Conservation (phyloP, 2,329 filamentous ascomycete species). For the Endothia cerciana region DNA sequence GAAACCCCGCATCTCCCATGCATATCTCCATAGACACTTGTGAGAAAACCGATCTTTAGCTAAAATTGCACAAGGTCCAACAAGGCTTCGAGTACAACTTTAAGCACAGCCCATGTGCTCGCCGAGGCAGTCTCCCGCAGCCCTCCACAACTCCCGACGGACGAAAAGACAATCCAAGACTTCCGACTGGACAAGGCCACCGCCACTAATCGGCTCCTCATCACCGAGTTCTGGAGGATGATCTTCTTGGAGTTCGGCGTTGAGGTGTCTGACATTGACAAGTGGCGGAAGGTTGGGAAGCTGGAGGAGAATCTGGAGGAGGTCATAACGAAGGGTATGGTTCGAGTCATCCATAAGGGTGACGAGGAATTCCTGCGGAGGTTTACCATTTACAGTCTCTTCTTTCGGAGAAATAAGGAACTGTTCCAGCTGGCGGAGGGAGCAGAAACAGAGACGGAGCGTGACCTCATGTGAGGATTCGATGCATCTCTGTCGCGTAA, state of each 20-base stretch:
- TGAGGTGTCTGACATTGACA: neutral
- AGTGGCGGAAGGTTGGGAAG: neutral
- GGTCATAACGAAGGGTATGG: neutral
- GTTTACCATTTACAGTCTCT: neutral
- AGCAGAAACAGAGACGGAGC: neutral
- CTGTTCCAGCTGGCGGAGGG: neutral
- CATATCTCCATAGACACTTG: no score
- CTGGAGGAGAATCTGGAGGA: neutral
- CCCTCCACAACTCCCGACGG: neutral
- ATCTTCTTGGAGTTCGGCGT: neutral
- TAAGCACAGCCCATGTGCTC: neutral
- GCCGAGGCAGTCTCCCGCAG: neutral
- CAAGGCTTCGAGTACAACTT: neutral
- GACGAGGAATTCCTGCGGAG: neutral
- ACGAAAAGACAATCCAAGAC: neutral
- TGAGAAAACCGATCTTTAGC: no score
- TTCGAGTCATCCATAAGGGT: neutral
- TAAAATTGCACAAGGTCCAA: neutral
- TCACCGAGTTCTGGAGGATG: neutral
- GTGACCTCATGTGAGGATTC: neutral
- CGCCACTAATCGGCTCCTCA: neutral
- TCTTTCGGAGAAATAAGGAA: neutral
- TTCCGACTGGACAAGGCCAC: neutral
- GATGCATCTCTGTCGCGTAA: no score
- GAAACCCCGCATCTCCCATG: no score